Percentiles rank a stretch among this genome's conserved stretches.
Conservation (phyloP, 176 grass and related monocot genomes). For the Panicum miliaceum region DNA sequence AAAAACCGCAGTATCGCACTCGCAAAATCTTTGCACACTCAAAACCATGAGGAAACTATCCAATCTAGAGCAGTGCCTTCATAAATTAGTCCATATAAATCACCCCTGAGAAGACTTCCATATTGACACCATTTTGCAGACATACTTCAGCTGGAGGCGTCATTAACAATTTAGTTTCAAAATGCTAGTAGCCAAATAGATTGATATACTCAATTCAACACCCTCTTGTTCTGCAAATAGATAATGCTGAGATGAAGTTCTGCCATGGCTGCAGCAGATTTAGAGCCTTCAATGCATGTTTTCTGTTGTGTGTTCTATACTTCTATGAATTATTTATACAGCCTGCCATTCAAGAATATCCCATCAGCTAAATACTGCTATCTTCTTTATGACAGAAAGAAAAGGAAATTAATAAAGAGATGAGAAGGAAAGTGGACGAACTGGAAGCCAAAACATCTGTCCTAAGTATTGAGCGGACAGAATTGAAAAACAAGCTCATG, state of each 20-base stretch:
- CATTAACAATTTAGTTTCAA: conserved; percentile 14
- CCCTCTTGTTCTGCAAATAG: background rate
- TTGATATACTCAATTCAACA: conserved; percentile 6
- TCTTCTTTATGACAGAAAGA: conserved; percentile 65
- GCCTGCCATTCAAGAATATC: conserved; percentile 12
- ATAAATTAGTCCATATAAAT: conserved; percentile 11
- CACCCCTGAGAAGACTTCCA: background rate
- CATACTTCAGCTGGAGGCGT: background rate
- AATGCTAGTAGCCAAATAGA: conserved; percentile 26
- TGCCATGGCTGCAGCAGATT: background rate
- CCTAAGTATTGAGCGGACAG: conserved; percentile 67
- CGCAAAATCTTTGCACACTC: background rate
- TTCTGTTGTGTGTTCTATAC: background rate
- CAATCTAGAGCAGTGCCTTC: conserved; percentile 11
- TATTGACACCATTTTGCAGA: conserved; percentile 10
- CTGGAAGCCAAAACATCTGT: conserved; percentile 72
- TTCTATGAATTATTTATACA: conserved; percentile 11
- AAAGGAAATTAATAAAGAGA: conserved; percentile 62
- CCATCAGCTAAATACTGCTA: conserved; percentile 23
- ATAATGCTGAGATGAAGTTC: background rate
- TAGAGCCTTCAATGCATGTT: background rate
- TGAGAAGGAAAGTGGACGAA: conserved; percentile 70
- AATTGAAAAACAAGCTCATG: conserved; percentile 79
- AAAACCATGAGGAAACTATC: too few species aligned
- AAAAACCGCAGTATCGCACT: background rate